These are phyloP conservation scores for Logfia minima DNA, from an alignment of 129 eudicot genomes.

Conservation along the genomic window DNA sequence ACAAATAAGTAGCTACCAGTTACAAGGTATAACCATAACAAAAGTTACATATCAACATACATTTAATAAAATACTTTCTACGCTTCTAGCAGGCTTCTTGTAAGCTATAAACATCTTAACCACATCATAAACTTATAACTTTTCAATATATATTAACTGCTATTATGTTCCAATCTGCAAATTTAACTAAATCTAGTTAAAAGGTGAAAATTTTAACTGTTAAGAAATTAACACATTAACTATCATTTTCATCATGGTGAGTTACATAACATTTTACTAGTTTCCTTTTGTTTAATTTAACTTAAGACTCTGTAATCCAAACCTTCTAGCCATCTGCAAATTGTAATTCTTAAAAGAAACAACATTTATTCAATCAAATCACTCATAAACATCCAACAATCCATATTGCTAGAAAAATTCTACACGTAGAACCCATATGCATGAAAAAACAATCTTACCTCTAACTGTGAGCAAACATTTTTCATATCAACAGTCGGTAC, in stretches of 20 bases:
- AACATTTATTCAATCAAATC: neutral
- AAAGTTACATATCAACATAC: neutral
- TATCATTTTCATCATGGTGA: neutral
- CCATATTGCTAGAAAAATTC: neutral
- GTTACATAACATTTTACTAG: neutral
- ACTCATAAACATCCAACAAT: neutral
- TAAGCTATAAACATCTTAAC: neutral
- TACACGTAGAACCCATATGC: neutral
- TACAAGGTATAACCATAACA: neutral
- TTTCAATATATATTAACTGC: too few relatives aligned
- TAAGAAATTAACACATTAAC: neutral
- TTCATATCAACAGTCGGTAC: conserved; percentile 95
- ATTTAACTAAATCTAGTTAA: neutral
- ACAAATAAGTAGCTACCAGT: neutral
- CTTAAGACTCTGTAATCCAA: neutral
- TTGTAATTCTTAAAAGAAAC: neutral
- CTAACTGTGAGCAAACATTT: conserved; percentile 78
- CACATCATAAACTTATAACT: neutral
- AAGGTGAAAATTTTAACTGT: neutral
- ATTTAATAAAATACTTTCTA: too few relatives aligned
- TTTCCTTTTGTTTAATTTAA: neutral
- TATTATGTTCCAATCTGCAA: neutral
- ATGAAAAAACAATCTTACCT: conserved; percentile 45
- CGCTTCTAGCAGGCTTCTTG: neutral
- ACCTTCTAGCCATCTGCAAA: neutral